These are phyloP conservation scores for Oryza rufipogon DNA, from an alignment of 176 grass and related monocot species.

Conservation along the genomic window DNA sequence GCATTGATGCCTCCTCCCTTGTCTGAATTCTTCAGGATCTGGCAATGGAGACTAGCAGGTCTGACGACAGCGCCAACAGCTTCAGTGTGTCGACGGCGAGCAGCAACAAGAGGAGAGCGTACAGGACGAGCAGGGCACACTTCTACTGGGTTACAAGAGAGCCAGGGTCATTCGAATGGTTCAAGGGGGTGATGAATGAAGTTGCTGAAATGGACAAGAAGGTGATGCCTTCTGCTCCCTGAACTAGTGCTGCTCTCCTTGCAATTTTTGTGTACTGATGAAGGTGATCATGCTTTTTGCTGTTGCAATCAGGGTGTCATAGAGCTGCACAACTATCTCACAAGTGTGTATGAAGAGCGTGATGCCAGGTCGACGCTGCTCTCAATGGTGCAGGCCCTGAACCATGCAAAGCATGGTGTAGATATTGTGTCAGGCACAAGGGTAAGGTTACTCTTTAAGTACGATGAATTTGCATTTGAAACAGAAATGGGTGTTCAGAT, in stretches of 20 bases:
- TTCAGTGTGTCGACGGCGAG: slow-evolving; percentile 44
- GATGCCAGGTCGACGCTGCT: slow-evolving; percentile 76
- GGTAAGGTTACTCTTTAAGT: slow-evolving; percentile 45
- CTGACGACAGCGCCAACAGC: slow-evolving; percentile 55
- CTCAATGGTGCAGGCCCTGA: slow-evolving; percentile 77
- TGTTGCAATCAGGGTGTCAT: slow-evolving; percentile 60
- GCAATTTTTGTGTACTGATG: slow-evolving; percentile 4
- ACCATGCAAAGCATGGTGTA: slow-evolving; percentile 86
- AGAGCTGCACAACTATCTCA: slow-evolving; percentile 90
- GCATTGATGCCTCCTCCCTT: not conserved
- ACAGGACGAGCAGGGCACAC: slow-evolving; percentile 61
- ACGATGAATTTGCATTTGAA: not conserved
- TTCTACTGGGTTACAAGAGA: slow-evolving; percentile 97
- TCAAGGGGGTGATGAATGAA: slow-evolving; percentile 89
- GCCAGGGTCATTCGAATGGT: slow-evolving; percentile 84
- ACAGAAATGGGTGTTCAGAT: not conserved
- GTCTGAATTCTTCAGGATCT: slow-evolving; percentile 48
- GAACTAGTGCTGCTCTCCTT: not conserved
- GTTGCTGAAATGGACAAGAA: slow-evolving; percentile 90
- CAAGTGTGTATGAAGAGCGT: slow-evolving; percentile 79
- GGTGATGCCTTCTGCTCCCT: slow-evolving; percentile 25
- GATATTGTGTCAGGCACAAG: slow-evolving; percentile 80
- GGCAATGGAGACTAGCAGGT: slow-evolving; percentile 69
- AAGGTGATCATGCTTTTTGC: not conserved
- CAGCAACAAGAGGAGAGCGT: slow-evolving; percentile 61